Percentiles rank a stretch among this genome's conserved stretches.
Conservation (phyloP, 441 rosid genomes). For the Jatropha podagrica region DNA sequence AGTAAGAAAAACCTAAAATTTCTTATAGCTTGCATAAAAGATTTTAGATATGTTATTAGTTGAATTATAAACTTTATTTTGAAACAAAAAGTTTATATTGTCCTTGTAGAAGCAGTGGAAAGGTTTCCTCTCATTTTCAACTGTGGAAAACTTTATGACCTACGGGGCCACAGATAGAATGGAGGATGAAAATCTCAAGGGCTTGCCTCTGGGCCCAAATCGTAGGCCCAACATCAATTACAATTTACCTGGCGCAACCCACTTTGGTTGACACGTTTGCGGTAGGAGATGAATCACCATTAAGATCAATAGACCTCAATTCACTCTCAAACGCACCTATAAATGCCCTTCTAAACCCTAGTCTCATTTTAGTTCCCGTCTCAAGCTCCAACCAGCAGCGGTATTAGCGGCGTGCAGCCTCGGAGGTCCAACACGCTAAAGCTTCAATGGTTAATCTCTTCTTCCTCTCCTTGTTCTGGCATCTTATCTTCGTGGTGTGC, state of each 20-base stretch:
- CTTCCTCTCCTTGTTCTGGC: not conserved
- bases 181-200: too few relatives aligned
- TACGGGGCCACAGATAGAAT: too few relatives aligned
- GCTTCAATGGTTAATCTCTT: constrained; percentile 39
- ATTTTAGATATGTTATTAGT: too few relatives aligned
- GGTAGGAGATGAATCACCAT: not conserved
- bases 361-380: not conserved
- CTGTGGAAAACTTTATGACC: too few relatives aligned
- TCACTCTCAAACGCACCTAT: constrained; percentile 12
- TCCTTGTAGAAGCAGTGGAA: too few relatives aligned
- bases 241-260: not conserved
- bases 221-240: not conserved
- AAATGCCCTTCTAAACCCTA: constrained; percentile 43
- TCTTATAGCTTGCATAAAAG: too few relatives aligned
- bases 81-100: too few relatives aligned
- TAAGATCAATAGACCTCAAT: not conserved
- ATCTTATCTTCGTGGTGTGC: not conserved
- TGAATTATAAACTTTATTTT: too few relatives aligned
- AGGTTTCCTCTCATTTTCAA: too few relatives aligned
- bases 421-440: constrained; percentile 8
- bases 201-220: too few relatives aligned
- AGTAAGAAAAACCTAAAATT: too few relatives aligned
- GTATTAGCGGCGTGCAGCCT: constrained; percentile 1
- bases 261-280: not conserved
- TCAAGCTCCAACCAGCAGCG: not conserved